These are phyloP conservation scores for Mortierella sp. DNA, from an alignment of 371 early-diverging fungal species.

Conservation along the genomic window DNA sequence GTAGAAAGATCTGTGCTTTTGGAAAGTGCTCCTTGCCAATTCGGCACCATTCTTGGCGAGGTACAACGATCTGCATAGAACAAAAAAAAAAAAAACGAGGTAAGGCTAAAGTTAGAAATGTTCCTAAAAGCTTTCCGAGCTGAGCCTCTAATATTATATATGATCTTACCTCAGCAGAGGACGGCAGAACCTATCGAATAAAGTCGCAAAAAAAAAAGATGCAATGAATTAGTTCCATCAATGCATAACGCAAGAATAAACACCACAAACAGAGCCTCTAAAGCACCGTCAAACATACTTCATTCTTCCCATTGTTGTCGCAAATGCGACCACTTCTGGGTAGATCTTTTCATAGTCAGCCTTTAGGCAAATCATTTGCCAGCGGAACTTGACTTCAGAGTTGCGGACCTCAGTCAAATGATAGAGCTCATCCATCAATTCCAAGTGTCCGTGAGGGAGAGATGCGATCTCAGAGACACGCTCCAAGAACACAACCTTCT, in stretches of 20 bases:
- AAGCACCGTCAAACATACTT: constrained; percentile 63
- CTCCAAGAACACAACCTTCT: constrained; percentile 91
- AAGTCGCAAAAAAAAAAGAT: neutral
- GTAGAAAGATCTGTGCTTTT: constrained; percentile 83
- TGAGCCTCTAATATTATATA: too few relatives aligned
- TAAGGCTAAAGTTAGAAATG: neutral
- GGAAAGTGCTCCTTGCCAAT: constrained; percentile 87
- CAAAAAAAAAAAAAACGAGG: too few relatives aligned
- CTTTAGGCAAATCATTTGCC: constrained; percentile 87
- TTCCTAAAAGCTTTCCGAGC: neutral
- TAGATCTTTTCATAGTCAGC: constrained; percentile 84
- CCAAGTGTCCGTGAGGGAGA: constrained; percentile 73
- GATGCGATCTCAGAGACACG: constrained; percentile 76
- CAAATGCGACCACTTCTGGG: constrained; percentile 83
- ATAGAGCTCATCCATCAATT: constrained; percentile 82
- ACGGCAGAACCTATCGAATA: neutral
- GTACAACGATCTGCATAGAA: constrained; percentile 60
- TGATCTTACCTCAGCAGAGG: constrained; percentile 1
- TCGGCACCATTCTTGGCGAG: constrained; percentile 75
- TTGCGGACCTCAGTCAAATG: constrained; percentile 78
- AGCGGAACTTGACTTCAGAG: constrained; percentile 91
- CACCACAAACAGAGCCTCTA: neutral
- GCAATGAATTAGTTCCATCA: neutral
- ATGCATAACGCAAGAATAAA: neutral
- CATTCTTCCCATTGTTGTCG: constrained; percentile 95